Base-by-base conservation (phyloP, 805 yeast genomes). In the Yamadazyma olivae region DNA sequence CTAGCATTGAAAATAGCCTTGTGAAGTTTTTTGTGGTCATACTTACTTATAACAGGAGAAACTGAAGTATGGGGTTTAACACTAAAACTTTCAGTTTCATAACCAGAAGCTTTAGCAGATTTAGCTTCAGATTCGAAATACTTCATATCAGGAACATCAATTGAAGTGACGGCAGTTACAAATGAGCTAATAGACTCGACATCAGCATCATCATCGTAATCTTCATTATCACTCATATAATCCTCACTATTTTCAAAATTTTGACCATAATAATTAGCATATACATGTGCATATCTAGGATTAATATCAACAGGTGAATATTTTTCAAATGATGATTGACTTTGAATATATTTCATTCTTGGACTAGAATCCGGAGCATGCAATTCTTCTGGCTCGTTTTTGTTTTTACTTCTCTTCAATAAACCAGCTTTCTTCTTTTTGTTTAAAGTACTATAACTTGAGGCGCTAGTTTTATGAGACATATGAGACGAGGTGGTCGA, bases 11-110 rank as follows among this genome's bases (percentile, higher is more conserved):
- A 23, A 3, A 89, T 9, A 83, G 80, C 55, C 19, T 57, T 57
- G 43, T 76, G 75, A 6, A 79, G 51, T 15, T 67, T 70, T 16
- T 67, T 69, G 0, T 82, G 75, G 17, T 78, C 69, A 40, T 80
- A 57, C 30, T 70, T 74, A 36, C 72, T 64, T 35, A 82, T 54
- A 1, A 78, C 61, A 1, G 71, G 61, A 45, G 76, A 75, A 37
- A 79, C 60, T 27, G 65, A 61, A 1, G 70, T 57, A 14, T 35
- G 21, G 3, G 55, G 44, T 18, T 44, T 47, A 10, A 49, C 47
- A 9, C 13, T 27, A 23, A 37, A 29, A 32, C 33, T 45, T 32
- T 49, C 38, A 20, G 29, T 22, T 9, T 32, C 36, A 24, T 41
- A 38, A n/a, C 24, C 15, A 6, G 25, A 12, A 3, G 39, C n/a